A percentile compares a stretch with the other conserved stretches of the same genome.
phyloP scores from a whole-genome alignment of 768 basidiomycete species.

The Boletellus emodensis region DNA sequence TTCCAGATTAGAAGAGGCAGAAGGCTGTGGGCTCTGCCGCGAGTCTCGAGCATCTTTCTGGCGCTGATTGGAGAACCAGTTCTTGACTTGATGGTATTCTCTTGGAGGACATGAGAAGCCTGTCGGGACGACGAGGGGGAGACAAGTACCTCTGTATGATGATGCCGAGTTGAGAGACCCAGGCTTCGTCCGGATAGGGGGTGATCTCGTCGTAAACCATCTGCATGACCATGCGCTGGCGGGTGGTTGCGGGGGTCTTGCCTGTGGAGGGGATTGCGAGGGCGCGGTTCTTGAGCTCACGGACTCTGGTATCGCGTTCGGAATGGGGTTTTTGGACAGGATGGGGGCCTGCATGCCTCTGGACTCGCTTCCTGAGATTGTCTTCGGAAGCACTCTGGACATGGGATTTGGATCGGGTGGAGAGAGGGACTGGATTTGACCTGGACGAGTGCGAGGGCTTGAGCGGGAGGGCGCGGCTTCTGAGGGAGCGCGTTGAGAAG shows the following conservation, averaged over 20 bases:
- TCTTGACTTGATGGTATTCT: slow-evolving; percentile 58
- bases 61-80: slow-evolving; percentile 66
- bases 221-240: slow-evolving; percentile 54
- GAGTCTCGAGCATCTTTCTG: slow-evolving; percentile 42
- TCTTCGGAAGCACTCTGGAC: slow-evolving; percentile 25
- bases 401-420: slow-evolving; percentile 25
- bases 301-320: slow-evolving; percentile 30
- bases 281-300: slow-evolving; percentile 30
- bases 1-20: slow-evolving; percentile 32
- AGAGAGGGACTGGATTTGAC: slow-evolving; percentile 18
- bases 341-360: slow-evolving; percentile 20
- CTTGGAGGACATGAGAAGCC: slow-evolving; percentile 27
- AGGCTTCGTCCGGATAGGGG: slow-evolving; percentile 59
- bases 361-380: slow-evolving; percentile 25
- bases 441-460: slow-evolving; percentile 23
- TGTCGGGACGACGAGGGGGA: background rate
- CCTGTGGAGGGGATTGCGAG: slow-evolving; percentile 33
- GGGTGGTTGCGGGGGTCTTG: slow-evolving; percentile 48
- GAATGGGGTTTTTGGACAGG: slow-evolving; percentile 20
- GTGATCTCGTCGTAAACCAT: slow-evolving; percentile 66
- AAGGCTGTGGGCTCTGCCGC: slow-evolving; percentile 32
- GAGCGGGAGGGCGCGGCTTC: slow-evolving; percentile 22
- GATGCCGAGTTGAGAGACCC: slow-evolving; percentile 56
- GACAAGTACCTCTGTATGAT: slow-evolving; percentile 48
- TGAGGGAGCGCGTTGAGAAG: slow-evolving; percentile 26